Conservation (phyloP, 2,329 filamentous ascomycete genomes). For the Penicillium occitanis region DNA sequence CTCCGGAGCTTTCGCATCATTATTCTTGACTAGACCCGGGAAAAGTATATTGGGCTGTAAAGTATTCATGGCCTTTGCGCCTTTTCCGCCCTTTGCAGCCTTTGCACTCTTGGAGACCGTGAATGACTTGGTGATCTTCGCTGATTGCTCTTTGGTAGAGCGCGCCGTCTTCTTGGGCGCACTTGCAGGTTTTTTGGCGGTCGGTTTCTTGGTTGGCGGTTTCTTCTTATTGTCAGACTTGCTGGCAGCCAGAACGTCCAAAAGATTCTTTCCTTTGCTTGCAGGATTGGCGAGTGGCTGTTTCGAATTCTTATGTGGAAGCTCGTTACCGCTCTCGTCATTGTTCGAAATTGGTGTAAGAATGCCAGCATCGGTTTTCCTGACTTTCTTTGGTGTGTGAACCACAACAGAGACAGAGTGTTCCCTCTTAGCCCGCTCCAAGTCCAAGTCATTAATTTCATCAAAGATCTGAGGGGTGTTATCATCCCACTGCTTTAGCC, state of each 20-base stretch:
- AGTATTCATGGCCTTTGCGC: slow-evolving; percentile 36
- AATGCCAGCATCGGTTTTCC: slow-evolving; percentile 33
- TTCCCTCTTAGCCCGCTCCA: slow-evolving; percentile 44
- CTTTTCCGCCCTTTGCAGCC: slow-evolving; percentile 23
- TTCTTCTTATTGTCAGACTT: slow-evolving; percentile 17
- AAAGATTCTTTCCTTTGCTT: slow-evolving; percentile 32
- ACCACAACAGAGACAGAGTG: slow-evolving; percentile 44
- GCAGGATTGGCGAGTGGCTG: slow-evolving; percentile 30
- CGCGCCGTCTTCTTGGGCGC: slow-evolving; percentile 25
- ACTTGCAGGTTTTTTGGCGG: slow-evolving; percentile 19
- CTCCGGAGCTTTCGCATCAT: slow-evolving; percentile 16
- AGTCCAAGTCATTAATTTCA: slow-evolving; percentile 47
- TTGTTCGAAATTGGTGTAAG: slow-evolving; percentile 47
- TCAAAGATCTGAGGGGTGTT: slow-evolving; percentile 41
- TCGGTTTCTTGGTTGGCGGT: slow-evolving; percentile 22
- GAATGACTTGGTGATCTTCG: slow-evolving; percentile 35
- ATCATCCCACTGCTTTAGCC: slow-evolving; percentile 60
- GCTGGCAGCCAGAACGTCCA: slow-evolving; percentile 26
- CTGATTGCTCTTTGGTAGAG: slow-evolving; percentile 29
- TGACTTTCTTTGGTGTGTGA: slow-evolving; percentile 35
- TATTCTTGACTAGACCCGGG: slow-evolving; percentile 27
- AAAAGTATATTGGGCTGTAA: slow-evolving; percentile 37
- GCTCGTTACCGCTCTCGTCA: slow-evolving; percentile 32
- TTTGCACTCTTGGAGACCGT: slow-evolving; percentile 36
- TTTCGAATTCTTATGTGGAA: slow-evolving; percentile 26